These are phyloP conservation scores for Carallia pectinifolia DNA, from an alignment of 345 rosid species.

Conservation along the genomic window DNA sequence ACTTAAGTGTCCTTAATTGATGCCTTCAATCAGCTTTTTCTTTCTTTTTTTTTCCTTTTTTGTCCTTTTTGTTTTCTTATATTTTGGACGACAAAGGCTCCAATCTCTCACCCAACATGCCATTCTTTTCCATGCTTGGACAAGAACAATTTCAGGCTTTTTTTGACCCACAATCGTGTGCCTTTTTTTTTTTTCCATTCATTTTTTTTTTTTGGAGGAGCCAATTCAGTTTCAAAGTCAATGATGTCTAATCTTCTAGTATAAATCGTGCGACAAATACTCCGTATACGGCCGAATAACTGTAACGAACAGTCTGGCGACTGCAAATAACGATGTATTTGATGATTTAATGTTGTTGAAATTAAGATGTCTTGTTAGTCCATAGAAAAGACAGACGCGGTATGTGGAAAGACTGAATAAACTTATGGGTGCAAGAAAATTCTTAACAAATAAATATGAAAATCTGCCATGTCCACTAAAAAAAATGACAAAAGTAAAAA, in stretches of 20 bases:
- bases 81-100: slow-evolving; percentile 1
- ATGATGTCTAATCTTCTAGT: neutral
- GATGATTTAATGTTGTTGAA: neutral
- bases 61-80: neutral
- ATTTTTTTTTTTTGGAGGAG: neutral
- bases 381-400: no score
- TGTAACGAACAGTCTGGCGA: neutral
- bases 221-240: neutral
- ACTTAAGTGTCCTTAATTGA: no score
- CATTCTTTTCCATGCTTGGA: slow-evolving; percentile 25
- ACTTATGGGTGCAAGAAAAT: no score
- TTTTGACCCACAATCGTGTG: slow-evolving; percentile 14
- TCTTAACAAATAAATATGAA: no score
- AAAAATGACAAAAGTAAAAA: no score
- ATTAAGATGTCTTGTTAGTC: neutral
- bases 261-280: no score
- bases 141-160: slow-evolving; percentile 2
- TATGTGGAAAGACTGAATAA: no score
- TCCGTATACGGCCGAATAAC: neutral
- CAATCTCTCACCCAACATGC: slow-evolving; percentile 26
- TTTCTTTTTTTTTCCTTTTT: no score
- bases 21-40: neutral
- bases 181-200: neutral
- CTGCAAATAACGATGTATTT: neutral
- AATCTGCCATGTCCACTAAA: no score